phyloP scores from a whole-genome alignment of 2,329 filamentous ascomycete genomes.

The Diaporthe batatas region DNA sequence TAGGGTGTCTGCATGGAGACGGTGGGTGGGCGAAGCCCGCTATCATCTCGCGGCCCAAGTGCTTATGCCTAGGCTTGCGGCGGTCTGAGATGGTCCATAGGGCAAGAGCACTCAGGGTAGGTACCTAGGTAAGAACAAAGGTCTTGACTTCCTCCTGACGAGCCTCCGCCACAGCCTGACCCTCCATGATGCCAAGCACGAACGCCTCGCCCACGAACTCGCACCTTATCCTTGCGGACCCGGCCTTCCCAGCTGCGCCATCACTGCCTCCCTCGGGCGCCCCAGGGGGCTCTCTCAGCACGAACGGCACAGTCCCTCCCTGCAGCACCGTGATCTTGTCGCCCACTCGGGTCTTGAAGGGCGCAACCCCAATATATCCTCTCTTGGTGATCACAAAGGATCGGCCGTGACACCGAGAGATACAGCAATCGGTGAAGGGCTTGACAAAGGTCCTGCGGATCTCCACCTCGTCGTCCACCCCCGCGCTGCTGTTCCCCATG shows the following conservation, averaged over 20 bases:
- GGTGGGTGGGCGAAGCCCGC: too few species aligned
- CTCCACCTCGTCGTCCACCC: constrained; percentile 10
- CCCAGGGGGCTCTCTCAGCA: neutral
- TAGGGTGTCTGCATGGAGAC: too few species aligned
- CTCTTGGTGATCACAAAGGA: constrained; percentile 13
- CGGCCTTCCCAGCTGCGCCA: neutral
- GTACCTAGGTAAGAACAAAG: constrained; percentile 26
- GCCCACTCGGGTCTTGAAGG: neutral
- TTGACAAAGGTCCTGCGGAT: constrained; percentile 17
- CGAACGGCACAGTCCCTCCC: constrained; percentile 25
- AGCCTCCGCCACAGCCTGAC: constrained; percentile 1
- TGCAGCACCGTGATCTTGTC: constrained; percentile 23
- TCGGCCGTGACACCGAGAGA: constrained; percentile 6
- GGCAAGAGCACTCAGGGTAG: too few species aligned
- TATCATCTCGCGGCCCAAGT: too few species aligned
- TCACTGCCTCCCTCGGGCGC: neutral
- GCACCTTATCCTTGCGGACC: neutral
- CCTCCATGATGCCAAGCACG: constrained; percentile 25
- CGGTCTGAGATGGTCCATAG: too few species aligned
- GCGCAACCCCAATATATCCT: neutral
- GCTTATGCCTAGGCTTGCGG: too few species aligned
- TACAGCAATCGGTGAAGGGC: constrained; percentile 22
- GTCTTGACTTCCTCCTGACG: neutral
- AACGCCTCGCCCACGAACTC: constrained; percentile 26
- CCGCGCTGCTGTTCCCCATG: neutral